Evolutionary conservation across 371 early-diverging fungal genomes (phyloP), one percentile per base, ranked within the genome.

Genomic region (Syncephalastrum monosporum): DNA sequence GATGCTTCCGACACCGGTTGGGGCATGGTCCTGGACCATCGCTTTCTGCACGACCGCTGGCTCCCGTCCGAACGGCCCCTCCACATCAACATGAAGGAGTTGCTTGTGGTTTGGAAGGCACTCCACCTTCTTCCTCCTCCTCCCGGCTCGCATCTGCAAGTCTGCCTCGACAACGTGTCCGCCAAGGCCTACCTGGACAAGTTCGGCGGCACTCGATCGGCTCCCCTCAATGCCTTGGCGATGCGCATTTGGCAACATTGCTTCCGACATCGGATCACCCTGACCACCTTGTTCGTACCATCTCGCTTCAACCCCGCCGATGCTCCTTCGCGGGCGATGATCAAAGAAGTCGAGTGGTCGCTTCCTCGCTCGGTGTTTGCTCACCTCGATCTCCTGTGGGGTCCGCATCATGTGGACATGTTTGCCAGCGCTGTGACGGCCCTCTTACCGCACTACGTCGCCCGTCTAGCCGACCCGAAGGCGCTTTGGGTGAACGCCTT

Each of bases 151-250:
- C 43, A 25, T 3, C 1, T 63, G 15, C 53, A 33, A 12, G 24
- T 59, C 1, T 55, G 56, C 46, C 60, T 55, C 27, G 64, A 68
- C 70, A 74, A 74, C 53, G 56, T 48, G 14, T 65, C 68, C 0
- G 60, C 63, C 13, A 61, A 64, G 3, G 64, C 67, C 3, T 68
- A 66, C 65, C 47, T 64, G 57, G 60, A 64, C 58, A 47, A 62
- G 43, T 71, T 66, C 17, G 71, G 63, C 3, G 67, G 69, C 10
- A 68, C 67, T 2, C 29, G 60, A 42, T 64, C 56, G 2, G 63
- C 55, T 10, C 42, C 25, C 8, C 33, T 65, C 23, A 59, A 63
- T 52, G 1, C 51, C 4, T 47, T 61, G 10, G 60, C 57, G 42
- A 51, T 44, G 15, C 44, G 23, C 14, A 56, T 69, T 25, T 65